A percentile compares a stretch with the other conserved stretches of the same genome.
These are phyloP conservation scores for Dalbergia cochinchinensis DNA, from an alignment of 306 rosid species.

Conservation along the genomic window DNA sequence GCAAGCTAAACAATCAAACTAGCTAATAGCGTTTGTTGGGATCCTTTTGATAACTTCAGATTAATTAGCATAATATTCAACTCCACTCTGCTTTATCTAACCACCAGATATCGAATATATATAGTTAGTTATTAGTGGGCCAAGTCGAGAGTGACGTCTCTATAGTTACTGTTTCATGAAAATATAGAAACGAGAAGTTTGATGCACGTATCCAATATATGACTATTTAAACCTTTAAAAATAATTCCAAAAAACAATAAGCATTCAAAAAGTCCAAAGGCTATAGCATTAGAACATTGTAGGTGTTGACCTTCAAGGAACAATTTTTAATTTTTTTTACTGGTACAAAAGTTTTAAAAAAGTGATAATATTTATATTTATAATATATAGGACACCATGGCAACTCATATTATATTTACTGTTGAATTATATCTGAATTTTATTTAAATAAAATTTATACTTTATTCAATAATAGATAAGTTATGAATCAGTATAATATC, in stretches of 20 bases:
- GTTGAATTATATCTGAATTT: too few species aligned
- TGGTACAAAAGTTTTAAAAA: background rate
- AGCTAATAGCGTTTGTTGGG: background rate
- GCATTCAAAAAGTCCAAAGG: background rate
- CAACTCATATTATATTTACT: too few species aligned
- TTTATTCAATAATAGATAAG: too few species aligned
- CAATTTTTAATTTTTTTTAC: background rate
- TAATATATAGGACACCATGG: too few species aligned
- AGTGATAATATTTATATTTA: too few species aligned
- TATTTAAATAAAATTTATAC: too few species aligned
- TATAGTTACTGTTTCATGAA: background rate
- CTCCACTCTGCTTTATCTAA: background rate
- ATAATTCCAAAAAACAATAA: background rate
- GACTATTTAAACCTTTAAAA: too few species aligned
- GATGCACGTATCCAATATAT: background rate
- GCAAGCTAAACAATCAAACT: background rate
- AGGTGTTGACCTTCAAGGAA: background rate
- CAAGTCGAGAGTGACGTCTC: background rate
- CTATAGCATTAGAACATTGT: constrained; percentile 2
- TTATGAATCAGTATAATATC: too few species aligned
- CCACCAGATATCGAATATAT: background rate
- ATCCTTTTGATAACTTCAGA: background rate
- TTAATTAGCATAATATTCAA: background rate
- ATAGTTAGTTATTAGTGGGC: background rate
- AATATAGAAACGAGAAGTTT: constrained; percentile 1